phyloP scores from a whole-genome alignment of 2,329 filamentous ascomycete species.

The Fusarium temperatum region DNA sequence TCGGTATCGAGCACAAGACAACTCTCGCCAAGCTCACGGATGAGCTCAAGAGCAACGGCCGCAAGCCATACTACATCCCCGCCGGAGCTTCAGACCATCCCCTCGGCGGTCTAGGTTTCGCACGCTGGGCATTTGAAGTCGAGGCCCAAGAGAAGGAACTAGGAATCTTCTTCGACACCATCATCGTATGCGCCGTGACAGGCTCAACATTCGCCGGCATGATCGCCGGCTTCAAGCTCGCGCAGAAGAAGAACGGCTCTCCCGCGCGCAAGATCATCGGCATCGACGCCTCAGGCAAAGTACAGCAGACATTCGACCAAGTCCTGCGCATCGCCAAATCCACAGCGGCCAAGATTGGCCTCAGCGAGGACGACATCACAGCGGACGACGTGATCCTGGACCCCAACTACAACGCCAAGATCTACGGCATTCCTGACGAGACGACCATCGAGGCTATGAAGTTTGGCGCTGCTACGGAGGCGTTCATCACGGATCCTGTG shows the following conservation, averaged over 20 bases:
- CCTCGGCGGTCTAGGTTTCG: slow-evolving; percentile 75
- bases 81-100: slow-evolving; percentile 76
- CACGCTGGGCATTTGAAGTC: slow-evolving; percentile 76
- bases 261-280: slow-evolving; percentile 67
- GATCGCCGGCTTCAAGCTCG: slow-evolving; percentile 75
- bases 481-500: slow-evolving; percentile 78
- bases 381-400: slow-evolving; percentile 71
- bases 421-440: slow-evolving; percentile 74
- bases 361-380: slow-evolving; percentile 66
- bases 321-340: slow-evolving; percentile 71
- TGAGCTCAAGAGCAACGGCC: slow-evolving; percentile 61
- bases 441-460: slow-evolving; percentile 73
- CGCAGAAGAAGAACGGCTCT: slow-evolving; percentile 57
- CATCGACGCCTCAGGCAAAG: slow-evolving; percentile 63
- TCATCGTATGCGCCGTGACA: slow-evolving; percentile 76
- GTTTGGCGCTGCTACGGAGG: slow-evolving; percentile 74
- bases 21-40: slow-evolving; percentile 64
- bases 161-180: slow-evolving; percentile 72
- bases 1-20: slow-evolving; percentile 75
- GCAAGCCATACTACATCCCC: slow-evolving; percentile 76
- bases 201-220: slow-evolving; percentile 77
- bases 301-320: slow-evolving; percentile 68
- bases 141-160: slow-evolving; percentile 67
- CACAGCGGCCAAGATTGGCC: slow-evolving; percentile 71
- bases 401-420: slow-evolving; percentile 69